These are phyloP conservation scores for Glycine tomentella DNA, from an alignment of 306 rosid species.

Conservation along the genomic window DNA sequence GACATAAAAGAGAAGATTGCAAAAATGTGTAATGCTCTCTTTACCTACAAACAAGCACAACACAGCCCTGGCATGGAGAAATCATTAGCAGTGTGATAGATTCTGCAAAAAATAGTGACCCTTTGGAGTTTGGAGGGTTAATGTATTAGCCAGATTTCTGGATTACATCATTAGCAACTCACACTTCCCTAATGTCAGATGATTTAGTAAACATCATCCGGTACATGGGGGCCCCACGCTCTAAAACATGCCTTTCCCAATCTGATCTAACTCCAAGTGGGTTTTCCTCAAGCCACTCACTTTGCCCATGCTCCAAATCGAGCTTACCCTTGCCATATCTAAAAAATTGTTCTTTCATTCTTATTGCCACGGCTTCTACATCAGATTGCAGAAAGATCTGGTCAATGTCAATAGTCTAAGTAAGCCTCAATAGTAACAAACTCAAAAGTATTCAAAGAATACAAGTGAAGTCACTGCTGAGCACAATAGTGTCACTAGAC, in stretches of 20 bases:
- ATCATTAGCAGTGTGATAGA: constrained; percentile 6
- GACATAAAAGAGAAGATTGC: background rate
- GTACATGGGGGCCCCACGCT: constrained; percentile 79
- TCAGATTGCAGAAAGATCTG: constrained; percentile 95
- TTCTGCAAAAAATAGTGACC: constrained; percentile 36
- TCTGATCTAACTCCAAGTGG: constrained; percentile 83
- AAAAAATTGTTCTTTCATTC: constrained; percentile 79
- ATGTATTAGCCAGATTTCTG: constrained; percentile 41
- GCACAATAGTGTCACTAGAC: background rate
- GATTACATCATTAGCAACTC: constrained; percentile 27
- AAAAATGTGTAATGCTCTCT: background rate
- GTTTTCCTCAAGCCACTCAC: constrained; percentile 83
- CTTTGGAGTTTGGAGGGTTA: constrained; percentile 4
- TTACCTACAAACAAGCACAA: constrained; percentile 14
- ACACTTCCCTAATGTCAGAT: constrained; percentile 42
- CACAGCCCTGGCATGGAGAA: constrained; percentile 23
- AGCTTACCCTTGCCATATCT: constrained; percentile 77
- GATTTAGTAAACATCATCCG: constrained; percentile 75
- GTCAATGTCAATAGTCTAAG: constrained; percentile 35
- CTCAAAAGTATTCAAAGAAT: constrained; percentile 33
- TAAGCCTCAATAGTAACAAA: constrained; percentile 8
- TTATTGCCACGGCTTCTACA: constrained; percentile 67
- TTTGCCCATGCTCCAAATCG: constrained; percentile 50
- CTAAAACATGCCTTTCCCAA: constrained; percentile 88
- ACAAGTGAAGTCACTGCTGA: background rate